phyloP scores from a whole-genome alignment of 1,284 basidiomycete genomes.

The Cutaneotrichosporon mucoides region DNA sequence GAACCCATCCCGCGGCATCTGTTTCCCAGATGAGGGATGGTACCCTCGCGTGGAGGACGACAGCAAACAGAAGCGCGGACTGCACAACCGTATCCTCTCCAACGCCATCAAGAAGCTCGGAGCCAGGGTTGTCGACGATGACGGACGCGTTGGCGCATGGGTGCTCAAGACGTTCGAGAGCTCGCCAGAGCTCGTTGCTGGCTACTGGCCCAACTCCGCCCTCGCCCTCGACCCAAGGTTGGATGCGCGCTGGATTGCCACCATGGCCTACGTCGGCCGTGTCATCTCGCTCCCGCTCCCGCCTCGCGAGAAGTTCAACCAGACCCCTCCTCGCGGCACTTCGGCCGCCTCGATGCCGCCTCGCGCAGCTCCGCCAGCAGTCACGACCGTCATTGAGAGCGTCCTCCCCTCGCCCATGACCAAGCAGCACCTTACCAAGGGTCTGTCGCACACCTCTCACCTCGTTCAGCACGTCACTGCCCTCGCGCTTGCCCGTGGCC shows the following conservation, averaged over 20 bases:
- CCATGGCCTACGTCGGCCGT: constrained; percentile 72
- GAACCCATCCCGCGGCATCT: constrained; percentile 74
- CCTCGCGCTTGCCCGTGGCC: constrained; percentile 64
- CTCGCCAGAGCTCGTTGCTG: constrained; percentile 79
- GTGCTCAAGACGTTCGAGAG: constrained; percentile 69
- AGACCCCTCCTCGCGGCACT: constrained; percentile 28
- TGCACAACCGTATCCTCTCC: constrained; percentile 80
- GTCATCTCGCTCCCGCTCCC: constrained; percentile 74
- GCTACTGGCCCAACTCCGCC: constrained; percentile 70
- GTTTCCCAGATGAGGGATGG: constrained; percentile 87
- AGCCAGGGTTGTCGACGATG: constrained; percentile 70
- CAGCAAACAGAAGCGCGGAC: constrained; percentile 29
- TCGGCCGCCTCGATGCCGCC: constrained; percentile 51
- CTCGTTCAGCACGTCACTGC: constrained; percentile 81
- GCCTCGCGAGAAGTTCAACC: constrained; percentile 55
- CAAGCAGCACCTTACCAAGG: constrained; percentile 71
- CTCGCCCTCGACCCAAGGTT: constrained; percentile 80
- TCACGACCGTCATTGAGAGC: constrained; percentile 66
- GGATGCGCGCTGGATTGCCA: constrained; percentile 83
- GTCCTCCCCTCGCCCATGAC: constrained; percentile 67
- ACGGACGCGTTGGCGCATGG: constrained; percentile 72
- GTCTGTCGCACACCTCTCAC: constrained; percentile 62
- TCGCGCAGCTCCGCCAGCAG: constrained; percentile 66
- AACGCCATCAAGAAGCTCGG: constrained; percentile 66
- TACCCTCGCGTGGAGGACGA: constrained; percentile 60